Evolutionary conservation across 2,329 filamentous ascomycete species (phyloP).

Genomic region (Domatiomyces globalis): DNA sequence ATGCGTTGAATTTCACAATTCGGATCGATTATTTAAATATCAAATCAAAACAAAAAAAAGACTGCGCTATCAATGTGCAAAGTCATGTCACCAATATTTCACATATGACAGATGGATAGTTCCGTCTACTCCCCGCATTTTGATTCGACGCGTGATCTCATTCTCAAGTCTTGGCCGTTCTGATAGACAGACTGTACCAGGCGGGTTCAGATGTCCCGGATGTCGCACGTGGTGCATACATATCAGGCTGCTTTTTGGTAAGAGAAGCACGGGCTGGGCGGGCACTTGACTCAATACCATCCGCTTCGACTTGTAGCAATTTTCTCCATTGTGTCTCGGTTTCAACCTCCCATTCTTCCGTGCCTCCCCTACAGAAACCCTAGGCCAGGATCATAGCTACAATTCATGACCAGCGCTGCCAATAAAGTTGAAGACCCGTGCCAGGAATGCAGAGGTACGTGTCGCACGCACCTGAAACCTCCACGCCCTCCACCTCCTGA

Average conservation of each 20-base stretch:
- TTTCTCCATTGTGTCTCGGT: background rate
- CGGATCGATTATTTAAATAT: too few relatives aligned
- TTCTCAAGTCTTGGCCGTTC: background rate
- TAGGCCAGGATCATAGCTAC: background rate
- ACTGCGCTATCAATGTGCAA: background rate
- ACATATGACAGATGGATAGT: too few relatives aligned
- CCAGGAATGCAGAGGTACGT: conserved; percentile 18
- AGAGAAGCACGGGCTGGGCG: background rate
- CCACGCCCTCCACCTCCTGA: background rate
- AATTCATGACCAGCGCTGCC: conserved; percentile 12
- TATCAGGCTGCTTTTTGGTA: background rate
- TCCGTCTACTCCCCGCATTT: background rate
- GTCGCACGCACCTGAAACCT: background rate
- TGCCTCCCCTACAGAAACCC: background rate
- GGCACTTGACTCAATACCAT: background rate
- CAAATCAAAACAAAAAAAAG: background rate
- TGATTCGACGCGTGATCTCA: background rate
- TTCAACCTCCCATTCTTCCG: background rate
- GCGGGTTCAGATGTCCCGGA: too few relatives aligned
- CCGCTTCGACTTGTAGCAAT: background rate
- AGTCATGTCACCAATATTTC: too few relatives aligned
- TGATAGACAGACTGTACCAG: too few relatives aligned
- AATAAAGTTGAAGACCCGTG: conserved; percentile 18
- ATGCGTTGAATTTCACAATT: too few relatives aligned
- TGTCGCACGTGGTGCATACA: too few relatives aligned